A percentile compares a stretch with the other conserved stretches of the same genome.
These are phyloP conservation scores for Fraxinus baroniana DNA, from an alignment of 305 asterid species.

Conservation along the genomic window DNA sequence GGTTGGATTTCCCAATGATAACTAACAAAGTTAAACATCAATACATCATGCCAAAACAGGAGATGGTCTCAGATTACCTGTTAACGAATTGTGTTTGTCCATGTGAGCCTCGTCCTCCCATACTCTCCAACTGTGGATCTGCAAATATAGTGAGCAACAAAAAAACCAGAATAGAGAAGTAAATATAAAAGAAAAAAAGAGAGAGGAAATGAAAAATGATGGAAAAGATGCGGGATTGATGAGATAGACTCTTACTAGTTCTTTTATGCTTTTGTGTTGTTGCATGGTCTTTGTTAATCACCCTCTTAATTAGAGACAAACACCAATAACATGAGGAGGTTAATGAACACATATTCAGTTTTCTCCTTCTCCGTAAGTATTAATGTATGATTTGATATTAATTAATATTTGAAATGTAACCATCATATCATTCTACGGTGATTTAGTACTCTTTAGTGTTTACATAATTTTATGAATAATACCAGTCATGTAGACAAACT, in stretches of 20 bases:
- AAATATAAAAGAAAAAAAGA: constrained; percentile 1
- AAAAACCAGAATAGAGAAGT: constrained; percentile 4
- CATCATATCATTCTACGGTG: neutral
- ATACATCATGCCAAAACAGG: neutral
- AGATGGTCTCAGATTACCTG: constrained; percentile 43
- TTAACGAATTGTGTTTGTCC: constrained; percentile 66
- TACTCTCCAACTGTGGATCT: constrained; percentile 91
- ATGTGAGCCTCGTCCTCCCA: constrained; percentile 98
- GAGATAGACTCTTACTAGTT: neutral
- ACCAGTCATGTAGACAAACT: neutral
- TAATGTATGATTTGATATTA: neutral
- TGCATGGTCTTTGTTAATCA: neutral
- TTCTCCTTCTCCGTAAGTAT: neutral
- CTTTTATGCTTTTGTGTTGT: neutral
- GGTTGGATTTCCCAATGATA: constrained; percentile 14
- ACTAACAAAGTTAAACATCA: constrained; percentile 7
- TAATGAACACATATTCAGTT: neutral
- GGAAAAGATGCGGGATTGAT: neutral
- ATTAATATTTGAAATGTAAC: neutral
- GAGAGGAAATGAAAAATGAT: neutral
- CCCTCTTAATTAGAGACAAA: neutral
- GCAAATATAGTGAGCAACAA: constrained; percentile 23
- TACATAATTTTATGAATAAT: neutral
- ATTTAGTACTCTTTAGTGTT: neutral
- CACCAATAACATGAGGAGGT: neutral